Evolutionary conservation across 805 yeast genomes (phyloP).

Genomic region (Sugiyamaella valdiviana): DNA sequence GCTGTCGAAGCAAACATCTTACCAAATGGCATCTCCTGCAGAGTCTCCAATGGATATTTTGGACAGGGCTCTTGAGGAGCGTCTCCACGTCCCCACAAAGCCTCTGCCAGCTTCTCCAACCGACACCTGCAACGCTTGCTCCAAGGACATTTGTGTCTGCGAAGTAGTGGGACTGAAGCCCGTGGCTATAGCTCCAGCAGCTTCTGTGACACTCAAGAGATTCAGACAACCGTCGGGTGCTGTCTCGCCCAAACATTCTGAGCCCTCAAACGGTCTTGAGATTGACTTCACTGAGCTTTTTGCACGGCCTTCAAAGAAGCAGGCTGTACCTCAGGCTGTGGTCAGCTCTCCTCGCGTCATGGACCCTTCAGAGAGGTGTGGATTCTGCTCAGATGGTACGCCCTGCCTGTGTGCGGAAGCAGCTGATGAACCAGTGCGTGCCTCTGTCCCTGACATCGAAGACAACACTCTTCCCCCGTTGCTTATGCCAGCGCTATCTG

Average conservation of each 20-base stretch:
- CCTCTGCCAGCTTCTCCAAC: conserved; percentile 17
- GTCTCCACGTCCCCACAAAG: conserved; percentile 26
- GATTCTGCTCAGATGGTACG: conserved; percentile 87
- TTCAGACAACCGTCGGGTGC: background rate
- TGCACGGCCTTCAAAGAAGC: conserved; percentile 23
- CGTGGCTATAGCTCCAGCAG: background rate
- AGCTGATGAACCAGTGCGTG: conserved; percentile 38
- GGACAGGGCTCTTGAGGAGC: conserved; percentile 33
- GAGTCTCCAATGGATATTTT: conserved; percentile 35
- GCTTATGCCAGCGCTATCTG: conserved; percentile 9
- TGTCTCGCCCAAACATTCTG: background rate
- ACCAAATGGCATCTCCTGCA: conserved; percentile 49
- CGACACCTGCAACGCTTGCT: conserved; percentile 57
- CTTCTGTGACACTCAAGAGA: background rate
- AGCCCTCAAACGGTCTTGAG: conserved; percentile 32
- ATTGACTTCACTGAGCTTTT: conserved; percentile 52
- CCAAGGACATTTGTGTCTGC: conserved; percentile 63
- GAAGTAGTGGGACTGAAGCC: conserved; percentile 35
- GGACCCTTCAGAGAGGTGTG: conserved; percentile 62
- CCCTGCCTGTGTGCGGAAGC: conserved; percentile 90
- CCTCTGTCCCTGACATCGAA: conserved; percentile 28
- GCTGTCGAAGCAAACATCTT: conserved; percentile 5
- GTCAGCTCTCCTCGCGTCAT: background rate
- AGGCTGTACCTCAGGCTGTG: conserved; percentile 1
- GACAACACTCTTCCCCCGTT: conserved; percentile 22